phyloP scores from a whole-genome alignment of 257 asterid genomes.

The Anisodus acutangulus region DNA sequence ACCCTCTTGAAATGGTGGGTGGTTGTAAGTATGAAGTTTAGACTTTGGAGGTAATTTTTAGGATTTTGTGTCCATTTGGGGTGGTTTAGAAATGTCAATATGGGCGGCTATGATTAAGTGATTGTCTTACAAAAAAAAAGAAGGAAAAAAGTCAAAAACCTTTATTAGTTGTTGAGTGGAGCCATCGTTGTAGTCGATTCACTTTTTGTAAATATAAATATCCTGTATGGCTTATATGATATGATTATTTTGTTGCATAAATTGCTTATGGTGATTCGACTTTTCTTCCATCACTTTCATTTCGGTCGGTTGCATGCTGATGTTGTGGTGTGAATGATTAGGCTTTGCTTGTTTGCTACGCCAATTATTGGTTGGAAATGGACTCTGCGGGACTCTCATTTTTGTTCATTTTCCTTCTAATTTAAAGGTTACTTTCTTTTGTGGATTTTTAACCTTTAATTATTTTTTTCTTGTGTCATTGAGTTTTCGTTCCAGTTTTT shows the following conservation, averaged over 20 bases:
- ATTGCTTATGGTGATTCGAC: neutral
- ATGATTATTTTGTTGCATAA: neutral
- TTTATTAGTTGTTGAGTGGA: slow-evolving; percentile 34
- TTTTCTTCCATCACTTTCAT: neutral
- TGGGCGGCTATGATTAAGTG: slow-evolving; percentile 39
- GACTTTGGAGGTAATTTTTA: slow-evolving; percentile 34
- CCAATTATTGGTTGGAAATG: neutral
- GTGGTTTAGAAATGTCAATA: slow-evolving; percentile 45
- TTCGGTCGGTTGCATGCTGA: neutral
- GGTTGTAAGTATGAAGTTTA: slow-evolving; percentile 51
- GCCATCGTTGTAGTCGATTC: slow-evolving; percentile 43
- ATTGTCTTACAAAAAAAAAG: neutral
- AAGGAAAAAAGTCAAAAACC: neutral
- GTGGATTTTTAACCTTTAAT: neutral
- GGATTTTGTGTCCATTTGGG: slow-evolving; percentile 41
- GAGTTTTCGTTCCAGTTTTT: neutral
- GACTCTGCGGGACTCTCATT: neutral
- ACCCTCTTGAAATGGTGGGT: slow-evolving; percentile 50
- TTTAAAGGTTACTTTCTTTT: neutral
- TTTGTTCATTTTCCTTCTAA: neutral
- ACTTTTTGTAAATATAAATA: slow-evolving; percentile 45
- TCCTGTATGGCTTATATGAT: neutral
- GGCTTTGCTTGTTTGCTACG: slow-evolving; percentile 52
- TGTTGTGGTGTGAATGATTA: slow-evolving; percentile 32
- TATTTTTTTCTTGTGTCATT: neutral